Evolutionary conservation across 805 yeast genomes (phyloP).

Genomic region (Barnettozyma sp.): DNA sequence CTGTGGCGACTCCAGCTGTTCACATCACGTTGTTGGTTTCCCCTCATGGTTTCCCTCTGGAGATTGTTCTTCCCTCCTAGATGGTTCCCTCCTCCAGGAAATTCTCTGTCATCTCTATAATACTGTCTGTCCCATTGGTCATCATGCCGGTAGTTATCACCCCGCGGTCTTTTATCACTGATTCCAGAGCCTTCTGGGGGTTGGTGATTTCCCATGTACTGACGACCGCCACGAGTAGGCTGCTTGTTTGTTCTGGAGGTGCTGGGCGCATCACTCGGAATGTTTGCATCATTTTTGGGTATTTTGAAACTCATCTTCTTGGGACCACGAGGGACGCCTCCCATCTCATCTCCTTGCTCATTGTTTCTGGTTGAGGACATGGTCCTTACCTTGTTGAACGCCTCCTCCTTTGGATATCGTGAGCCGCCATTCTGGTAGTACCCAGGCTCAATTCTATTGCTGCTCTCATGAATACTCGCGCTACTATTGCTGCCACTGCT

Average conservation of each 20-base stretch:
- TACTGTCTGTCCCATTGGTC: not conserved
- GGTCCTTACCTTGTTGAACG: constrained; percentile 2
- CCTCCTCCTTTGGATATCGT: too few relatives aligned
- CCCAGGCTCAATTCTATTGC: too few relatives aligned
- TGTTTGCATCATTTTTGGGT: constrained; percentile 9
- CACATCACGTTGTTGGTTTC: not conserved
- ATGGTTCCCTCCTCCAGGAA: too few relatives aligned
- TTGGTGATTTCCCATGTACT: too few relatives aligned
- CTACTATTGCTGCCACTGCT: too few relatives aligned
- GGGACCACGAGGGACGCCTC: constrained; percentile 15
- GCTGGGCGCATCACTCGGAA: not conserved
- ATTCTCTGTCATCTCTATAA: constrained; percentile 1
- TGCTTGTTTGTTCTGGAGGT: too few relatives aligned
- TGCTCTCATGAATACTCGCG: too few relatives aligned
- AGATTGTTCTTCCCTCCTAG: not conserved
- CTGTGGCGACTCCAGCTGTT: not conserved
- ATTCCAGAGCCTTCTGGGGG: too few relatives aligned
- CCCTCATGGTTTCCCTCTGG: not conserved
- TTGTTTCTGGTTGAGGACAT: constrained; percentile 5
- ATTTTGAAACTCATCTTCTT: constrained; percentile 17
- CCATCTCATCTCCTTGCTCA: constrained; percentile 4
- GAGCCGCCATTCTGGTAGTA: not conserved
- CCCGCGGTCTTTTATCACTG: not conserved
- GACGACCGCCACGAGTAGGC: too few relatives aligned
- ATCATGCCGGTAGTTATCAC: not conserved